These are phyloP conservation scores for Pseudocercospora musae DNA, from an alignment of 2,329 filamentous ascomycete species.

Conservation along the genomic window DNA sequence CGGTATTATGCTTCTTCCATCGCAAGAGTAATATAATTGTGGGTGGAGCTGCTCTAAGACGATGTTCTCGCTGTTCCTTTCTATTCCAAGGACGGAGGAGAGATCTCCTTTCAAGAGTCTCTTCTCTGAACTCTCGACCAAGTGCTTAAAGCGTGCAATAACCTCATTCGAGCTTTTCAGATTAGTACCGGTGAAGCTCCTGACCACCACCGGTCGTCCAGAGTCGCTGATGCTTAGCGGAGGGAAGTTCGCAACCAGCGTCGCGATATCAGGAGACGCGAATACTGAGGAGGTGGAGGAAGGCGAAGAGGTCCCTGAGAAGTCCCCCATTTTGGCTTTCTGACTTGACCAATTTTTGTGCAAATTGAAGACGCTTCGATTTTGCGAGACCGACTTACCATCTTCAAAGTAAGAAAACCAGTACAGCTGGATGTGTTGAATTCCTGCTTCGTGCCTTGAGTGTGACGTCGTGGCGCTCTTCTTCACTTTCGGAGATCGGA, in stretches of 20 bases:
- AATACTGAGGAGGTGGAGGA: slow-evolving; percentile 26
- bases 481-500: slow-evolving; percentile 5
- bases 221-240: slow-evolving; percentile 21
- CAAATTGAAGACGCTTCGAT: not conserved
- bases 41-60: slow-evolving; percentile 14
- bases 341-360: not conserved
- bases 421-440: not conserved
- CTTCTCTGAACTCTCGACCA: slow-evolving; percentile 11
- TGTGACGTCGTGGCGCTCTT: slow-evolving; percentile 9
- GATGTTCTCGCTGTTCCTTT: slow-evolving; percentile 14
- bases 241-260: slow-evolving; percentile 26
- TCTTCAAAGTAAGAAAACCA: not conserved
- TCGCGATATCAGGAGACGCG: slow-evolving; percentile 27
- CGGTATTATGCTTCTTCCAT: slow-evolving; percentile 20
- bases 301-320: not conserved
- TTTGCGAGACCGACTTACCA: too few species aligned
- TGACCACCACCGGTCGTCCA: slow-evolving; percentile 22
- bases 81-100: slow-evolving; percentile 15
- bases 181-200: slow-evolving; percentile 22
- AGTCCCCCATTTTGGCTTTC: not conserved
- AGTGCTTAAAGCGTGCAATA: slow-evolving; percentile 11
- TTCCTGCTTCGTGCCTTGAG: not conserved
- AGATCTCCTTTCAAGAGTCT: slow-evolving; percentile 12
- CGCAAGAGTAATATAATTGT: slow-evolving; percentile 18
- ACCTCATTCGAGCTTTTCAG: slow-evolving; percentile 17